Evolutionary conservation across 2,329 filamentous ascomycete species (phyloP).

Genomic region (Tolypocladium ophioglossoides): DNA sequence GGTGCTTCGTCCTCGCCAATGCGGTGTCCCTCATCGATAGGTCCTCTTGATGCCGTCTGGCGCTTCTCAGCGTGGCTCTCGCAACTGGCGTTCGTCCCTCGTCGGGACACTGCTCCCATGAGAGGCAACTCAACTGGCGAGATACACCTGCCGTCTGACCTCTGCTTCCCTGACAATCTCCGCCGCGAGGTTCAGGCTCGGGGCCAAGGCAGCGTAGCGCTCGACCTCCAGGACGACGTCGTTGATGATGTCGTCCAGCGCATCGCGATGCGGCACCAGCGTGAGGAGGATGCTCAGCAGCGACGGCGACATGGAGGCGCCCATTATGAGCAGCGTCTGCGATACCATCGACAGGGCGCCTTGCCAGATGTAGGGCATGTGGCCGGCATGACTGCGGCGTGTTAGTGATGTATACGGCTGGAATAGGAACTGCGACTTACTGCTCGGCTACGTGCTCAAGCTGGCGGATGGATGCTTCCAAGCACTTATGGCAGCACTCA

Average conservation of each 20-base stretch:
- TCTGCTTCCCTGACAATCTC: conserved; percentile 76
- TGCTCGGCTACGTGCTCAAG: conserved; percentile 70
- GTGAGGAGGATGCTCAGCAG: conserved; percentile 54
- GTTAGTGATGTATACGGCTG: not conserved
- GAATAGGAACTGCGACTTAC: conserved; percentile 34
- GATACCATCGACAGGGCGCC: conserved; percentile 74
- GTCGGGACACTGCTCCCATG: too few species aligned
- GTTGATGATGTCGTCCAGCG: conserved; percentile 67
- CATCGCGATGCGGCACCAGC: conserved; percentile 43
- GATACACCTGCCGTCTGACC: conserved; percentile 54
- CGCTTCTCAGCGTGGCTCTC: not conserved
- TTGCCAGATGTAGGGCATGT: conserved; percentile 81
- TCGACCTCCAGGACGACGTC: conserved; percentile 69
- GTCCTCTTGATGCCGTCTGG: not conserved
- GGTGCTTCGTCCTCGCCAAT: too few species aligned
- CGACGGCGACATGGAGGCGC: conserved; percentile 68
- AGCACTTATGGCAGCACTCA: conserved; percentile 69
- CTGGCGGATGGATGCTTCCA: conserved; percentile 71
- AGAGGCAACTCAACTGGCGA: conserved; percentile 31
- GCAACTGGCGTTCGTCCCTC: not conserved
- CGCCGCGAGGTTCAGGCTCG: conserved; percentile 63
- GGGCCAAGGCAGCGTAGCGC: conserved; percentile 62
- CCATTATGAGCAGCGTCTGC: conserved; percentile 74
- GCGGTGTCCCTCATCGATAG: too few species aligned
- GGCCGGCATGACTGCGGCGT: conserved; percentile 56